Evolutionary conservation across 2,329 filamentous ascomycete genomes (phyloP).

Genomic region (Cercospora sp.): DNA sequence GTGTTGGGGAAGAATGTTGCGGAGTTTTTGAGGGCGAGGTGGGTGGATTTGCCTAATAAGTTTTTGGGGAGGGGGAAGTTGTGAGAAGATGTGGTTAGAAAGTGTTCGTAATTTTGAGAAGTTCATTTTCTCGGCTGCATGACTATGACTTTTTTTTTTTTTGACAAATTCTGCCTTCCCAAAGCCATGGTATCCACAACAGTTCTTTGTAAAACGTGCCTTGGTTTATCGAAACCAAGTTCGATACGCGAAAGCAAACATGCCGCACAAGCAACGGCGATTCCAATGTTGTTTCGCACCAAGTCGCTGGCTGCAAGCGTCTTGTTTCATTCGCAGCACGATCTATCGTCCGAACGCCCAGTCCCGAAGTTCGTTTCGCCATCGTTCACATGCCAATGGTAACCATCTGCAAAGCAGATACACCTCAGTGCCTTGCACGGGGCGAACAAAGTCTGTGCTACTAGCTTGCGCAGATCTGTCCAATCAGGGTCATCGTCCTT

Average conservation of each 20-base stretch:
- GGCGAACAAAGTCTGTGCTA: background rate
- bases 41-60: conserved; percentile 36
- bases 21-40: conserved; percentile 35
- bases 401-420: background rate
- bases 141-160: no score
- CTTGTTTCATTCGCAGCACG: background rate
- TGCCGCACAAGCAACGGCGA: no score
- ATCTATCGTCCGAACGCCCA: background rate
- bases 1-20: conserved; percentile 40
- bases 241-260: no score
- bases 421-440: background rate
- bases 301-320: no score
- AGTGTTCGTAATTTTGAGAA: background rate
- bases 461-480: background rate
- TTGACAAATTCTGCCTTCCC: no score
- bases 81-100: conserved; percentile 8
- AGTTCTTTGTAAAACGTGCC: no score
- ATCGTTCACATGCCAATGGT: background rate
- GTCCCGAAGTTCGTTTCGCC: background rate
- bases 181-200: no score
- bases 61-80: conserved; percentile 37
- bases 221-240: no score
- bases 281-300: no score
- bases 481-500: no score
- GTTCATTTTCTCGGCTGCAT: background rate